Evolutionary conservation across 139 green algal species (phyloP).

Genomic region (Haematococcus lacustris): DNA sequence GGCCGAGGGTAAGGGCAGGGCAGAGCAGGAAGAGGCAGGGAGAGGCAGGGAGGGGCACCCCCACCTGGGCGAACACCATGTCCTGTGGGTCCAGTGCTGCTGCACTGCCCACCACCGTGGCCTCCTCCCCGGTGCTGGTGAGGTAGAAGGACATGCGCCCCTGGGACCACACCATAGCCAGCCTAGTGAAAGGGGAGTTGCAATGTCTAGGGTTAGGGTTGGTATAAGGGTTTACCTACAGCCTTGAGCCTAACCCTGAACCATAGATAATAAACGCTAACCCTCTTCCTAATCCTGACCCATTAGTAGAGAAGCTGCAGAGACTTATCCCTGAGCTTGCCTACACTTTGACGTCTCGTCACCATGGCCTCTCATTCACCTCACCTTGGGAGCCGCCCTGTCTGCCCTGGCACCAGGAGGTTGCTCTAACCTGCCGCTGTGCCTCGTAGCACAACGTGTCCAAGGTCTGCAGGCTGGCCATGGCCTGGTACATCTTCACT

Average conservation of each 20-base stretch:
- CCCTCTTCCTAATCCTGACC: neutral
- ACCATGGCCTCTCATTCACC: too few species aligned
- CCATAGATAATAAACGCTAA: neutral
- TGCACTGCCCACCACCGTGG: constrained; percentile 68
- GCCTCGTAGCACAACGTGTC: constrained; percentile 90
- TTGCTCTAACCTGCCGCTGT: constrained; percentile 74
- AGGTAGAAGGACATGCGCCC: constrained; percentile 94
- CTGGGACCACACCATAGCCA: constrained; percentile 19
- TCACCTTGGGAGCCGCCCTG: too few species aligned
- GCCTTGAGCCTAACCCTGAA: neutral
- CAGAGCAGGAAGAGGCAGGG: neutral
- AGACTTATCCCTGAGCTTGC: neutral
- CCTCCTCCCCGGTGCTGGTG: constrained; percentile 86
- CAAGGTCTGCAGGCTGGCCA: constrained; percentile 66
- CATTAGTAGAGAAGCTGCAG: neutral
- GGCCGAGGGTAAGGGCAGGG: too few species aligned
- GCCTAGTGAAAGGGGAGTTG: neutral
- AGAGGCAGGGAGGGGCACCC: neutral
- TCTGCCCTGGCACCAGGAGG: too few species aligned
- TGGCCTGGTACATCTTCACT: constrained; percentile 48
- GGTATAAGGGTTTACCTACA: neutral
- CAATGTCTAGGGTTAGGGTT: neutral
- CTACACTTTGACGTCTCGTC: too few species aligned
- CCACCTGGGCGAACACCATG: constrained; percentile 30
- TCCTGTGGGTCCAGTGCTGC: constrained; percentile 69